Percentiles rank a stretch among this genome's conserved stretches.
These are phyloP conservation scores for Globisporangium acanthophoron DNA, from an alignment of 352 stramenopile species.

Conservation along the genomic window DNA sequence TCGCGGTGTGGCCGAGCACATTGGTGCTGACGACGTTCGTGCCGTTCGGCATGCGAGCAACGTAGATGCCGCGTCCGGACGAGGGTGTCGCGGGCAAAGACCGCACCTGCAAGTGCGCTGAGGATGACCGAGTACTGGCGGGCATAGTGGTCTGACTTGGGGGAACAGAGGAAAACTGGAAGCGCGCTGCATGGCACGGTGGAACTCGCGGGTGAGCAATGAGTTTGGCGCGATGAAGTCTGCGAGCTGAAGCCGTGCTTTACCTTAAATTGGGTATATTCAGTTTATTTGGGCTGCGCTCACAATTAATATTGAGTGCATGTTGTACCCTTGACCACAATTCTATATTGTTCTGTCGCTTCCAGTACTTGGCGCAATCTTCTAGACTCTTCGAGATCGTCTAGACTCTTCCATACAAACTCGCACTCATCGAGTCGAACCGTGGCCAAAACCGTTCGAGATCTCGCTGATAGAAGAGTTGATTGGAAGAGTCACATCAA, in stretches of 20 bases:
- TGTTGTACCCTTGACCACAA: too few relatives aligned
- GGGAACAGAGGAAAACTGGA: too few relatives aligned
- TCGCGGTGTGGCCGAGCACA: slow-evolving; percentile 28
- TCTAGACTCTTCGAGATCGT: not conserved
- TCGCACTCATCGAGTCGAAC: not conserved
- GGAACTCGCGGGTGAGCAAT: too few relatives aligned
- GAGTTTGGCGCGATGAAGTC: too few relatives aligned
- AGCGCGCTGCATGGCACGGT: too few relatives aligned
- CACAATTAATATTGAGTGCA: too few relatives aligned
- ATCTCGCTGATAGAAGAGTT: not conserved
- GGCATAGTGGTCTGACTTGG: too few relatives aligned
- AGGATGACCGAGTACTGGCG: not conserved
- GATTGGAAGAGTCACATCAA: not conserved
- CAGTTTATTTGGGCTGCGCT: too few relatives aligned
- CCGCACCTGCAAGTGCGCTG: not conserved
- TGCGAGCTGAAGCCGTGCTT: too few relatives aligned
- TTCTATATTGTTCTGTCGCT: not conserved
- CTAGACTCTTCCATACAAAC: not conserved
- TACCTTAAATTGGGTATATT: too few relatives aligned
- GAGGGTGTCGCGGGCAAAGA: not conserved
- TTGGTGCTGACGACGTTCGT: not conserved
- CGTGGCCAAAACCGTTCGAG: not conserved
- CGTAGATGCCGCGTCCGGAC: not conserved
- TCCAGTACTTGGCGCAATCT: not conserved
- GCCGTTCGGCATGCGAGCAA: not conserved